These are phyloP conservation scores for Trichophyton schoenleinii DNA, from an alignment of 2,329 filamentous ascomycete species.

Conservation along the genomic window DNA sequence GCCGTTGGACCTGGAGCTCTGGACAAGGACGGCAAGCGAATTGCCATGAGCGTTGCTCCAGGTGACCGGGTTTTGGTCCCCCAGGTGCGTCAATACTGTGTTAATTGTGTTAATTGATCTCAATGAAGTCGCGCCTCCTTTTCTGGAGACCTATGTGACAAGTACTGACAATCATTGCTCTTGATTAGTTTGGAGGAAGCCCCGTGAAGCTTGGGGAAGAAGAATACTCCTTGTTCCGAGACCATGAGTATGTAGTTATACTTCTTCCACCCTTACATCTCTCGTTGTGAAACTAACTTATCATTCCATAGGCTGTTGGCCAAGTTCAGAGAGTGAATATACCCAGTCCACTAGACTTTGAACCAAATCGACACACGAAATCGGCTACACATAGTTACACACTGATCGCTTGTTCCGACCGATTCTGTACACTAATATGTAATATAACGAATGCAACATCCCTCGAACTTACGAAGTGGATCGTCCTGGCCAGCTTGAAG, in stretches of 20 bases:
- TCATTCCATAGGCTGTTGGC: constrained; percentile 64
- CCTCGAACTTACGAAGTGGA: background rate
- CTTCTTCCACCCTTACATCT: background rate
- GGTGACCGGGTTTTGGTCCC: constrained; percentile 95
- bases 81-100: constrained; percentile 48
- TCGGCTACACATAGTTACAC: background rate
- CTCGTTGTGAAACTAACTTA: constrained; percentile 9
- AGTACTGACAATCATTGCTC: background rate
- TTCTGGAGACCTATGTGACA: too few relatives aligned
- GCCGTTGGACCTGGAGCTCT: constrained; percentile 83
- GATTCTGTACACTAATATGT: constrained; percentile 5
- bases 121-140: too few relatives aligned
- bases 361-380: background rate
- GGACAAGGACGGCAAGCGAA: constrained; percentile 78
- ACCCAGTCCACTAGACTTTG: background rate
- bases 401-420: background rate
- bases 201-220: constrained; percentile 96
- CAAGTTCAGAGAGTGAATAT: constrained; percentile 88
- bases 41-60: constrained; percentile 66
- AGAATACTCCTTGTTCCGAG: constrained; percentile 89
- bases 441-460: constrained; percentile 4
- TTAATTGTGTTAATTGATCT: too few relatives aligned
- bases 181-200: constrained; percentile 69
- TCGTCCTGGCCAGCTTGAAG: background rate
- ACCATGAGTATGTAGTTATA: constrained; percentile 74